Base-by-base conservation (phyloP, 2,329 filamentous ascomycete genomes). In the Tolypocladium endophyticum region DNA sequence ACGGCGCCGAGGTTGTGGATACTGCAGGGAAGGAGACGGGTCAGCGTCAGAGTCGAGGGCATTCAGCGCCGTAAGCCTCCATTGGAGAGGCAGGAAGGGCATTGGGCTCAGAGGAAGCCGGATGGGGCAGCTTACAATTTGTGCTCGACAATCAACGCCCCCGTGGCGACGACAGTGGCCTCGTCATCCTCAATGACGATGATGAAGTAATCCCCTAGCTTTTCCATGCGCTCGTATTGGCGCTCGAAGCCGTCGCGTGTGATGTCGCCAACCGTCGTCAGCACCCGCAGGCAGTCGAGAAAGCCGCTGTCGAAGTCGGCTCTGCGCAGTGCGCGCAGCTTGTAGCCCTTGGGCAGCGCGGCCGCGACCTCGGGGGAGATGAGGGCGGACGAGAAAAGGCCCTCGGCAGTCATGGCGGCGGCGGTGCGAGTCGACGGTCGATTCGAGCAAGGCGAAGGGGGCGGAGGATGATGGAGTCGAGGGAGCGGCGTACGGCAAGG, bases 191-290 rank as follows among this genome's bases (percentile, higher is more conserved):
- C 87, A 58, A 97, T 88, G 62, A 93, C 89, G 38, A 97, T 79
- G 60, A 96, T 81, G 73, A 90, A 96, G 79, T 97, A 97, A 62
- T 86, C 88, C 62, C 86, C 86, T 68, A 88, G 86, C 57, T 80
- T 78, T 53, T 81, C 78, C 79, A 97, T 92, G 83, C 88, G 92
- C 64, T 92, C 85, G 75, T 90, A 97, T 61, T 91, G 87, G 71
- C 88, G 80, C 67, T 86, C 81, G 79, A 93, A 97, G 62, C 85
- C 81, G 61, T 85, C 82, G 71, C 89, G 82, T 55, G 80, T 82
- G 66, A 97, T 87, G 62, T 97, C 91, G 64, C 94, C 94, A 30
- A 97, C 93, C 9, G 90, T 94, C 2, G 94, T 97, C 68, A 99
- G 80, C 43, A 97, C 92, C 54, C 91, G 86, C 64, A 99, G 80